Percentiles rank a stretch among this genome's conserved stretches.
These are phyloP conservation scores for Pelargonium fulgidum DNA, from an alignment of 441 rosid species.

Conservation along the genomic window DNA sequence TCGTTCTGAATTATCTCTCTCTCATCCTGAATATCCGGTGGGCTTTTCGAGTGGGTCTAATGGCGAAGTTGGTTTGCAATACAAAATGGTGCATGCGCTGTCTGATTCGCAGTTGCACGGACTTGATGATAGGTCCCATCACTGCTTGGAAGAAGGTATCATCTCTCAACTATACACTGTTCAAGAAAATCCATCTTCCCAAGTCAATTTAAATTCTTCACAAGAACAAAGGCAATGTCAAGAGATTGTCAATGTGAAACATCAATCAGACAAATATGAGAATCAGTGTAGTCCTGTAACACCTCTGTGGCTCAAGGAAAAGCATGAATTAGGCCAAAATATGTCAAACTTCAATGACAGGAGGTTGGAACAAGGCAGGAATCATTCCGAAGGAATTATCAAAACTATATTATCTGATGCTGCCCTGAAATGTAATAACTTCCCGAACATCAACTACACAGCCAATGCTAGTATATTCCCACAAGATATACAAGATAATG, in stretches of 20 bases:
- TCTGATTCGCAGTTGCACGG: constrained; percentile 53
- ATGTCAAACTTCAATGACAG: constrained; percentile 22
- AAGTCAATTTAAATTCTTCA: constrained; percentile 32
- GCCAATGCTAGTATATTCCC: constrained; percentile 23
- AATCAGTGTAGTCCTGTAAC: constrained; percentile 26
- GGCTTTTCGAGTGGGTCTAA: constrained; percentile 3
- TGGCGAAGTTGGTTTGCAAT: not conserved
- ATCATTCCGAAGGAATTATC: constrained; percentile 25
- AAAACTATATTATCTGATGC: constrained; percentile 15
- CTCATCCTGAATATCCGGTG: not conserved
- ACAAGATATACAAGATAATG: constrained; percentile 32
- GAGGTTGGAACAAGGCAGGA: constrained; percentile 26
- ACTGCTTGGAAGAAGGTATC: constrained; percentile 29
- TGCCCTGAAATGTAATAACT: constrained; percentile 18
- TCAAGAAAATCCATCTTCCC: constrained; percentile 34
- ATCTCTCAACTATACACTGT: constrained; percentile 28
- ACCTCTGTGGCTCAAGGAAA: constrained; percentile 15
- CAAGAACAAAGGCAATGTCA: constrained; percentile 30
- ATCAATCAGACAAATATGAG: constrained; percentile 18
- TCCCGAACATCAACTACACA: constrained; percentile 21
- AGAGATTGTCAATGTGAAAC: constrained; percentile 27
- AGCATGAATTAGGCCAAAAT: constrained; percentile 24
- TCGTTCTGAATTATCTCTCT: constrained; percentile 2
- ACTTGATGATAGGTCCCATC: constrained; percentile 33
- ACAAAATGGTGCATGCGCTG: constrained; percentile 24